phyloP scores from a whole-genome alignment of 768 basidiomycete genomes.

The Crassisporium funariophilum region DNA sequence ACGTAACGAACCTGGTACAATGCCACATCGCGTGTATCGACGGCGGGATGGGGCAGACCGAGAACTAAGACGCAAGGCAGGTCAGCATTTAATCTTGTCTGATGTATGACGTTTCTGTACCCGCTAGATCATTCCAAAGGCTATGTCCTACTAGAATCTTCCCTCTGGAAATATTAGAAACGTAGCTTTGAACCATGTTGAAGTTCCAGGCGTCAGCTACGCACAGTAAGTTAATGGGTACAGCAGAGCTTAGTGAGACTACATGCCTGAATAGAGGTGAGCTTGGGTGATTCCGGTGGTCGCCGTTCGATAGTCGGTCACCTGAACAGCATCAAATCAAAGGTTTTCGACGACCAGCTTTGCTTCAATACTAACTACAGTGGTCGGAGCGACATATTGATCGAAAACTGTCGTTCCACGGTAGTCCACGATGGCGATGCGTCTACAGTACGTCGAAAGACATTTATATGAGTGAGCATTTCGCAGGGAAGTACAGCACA shows the following conservation, averaged over 20 bases:
- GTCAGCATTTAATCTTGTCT: slow-evolving; percentile 5
- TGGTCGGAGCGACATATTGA: slow-evolving; percentile 67
- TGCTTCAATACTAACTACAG: slow-evolving; percentile 31
- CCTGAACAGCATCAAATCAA: slow-evolving; percentile 31
- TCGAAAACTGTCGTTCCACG: slow-evolving; percentile 62
- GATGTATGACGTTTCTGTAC: slow-evolving; percentile 38
- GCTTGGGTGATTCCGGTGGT: slow-evolving; percentile 55
- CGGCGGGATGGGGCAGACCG: slow-evolving; percentile 79
- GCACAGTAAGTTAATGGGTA: slow-evolving; percentile 4
- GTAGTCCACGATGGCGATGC: slow-evolving; percentile 56
- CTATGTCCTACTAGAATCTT: slow-evolving; percentile 77
- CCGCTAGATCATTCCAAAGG: slow-evolving; percentile 81
- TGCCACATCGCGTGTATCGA: slow-evolving; percentile 78
- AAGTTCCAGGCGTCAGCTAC: slow-evolving; percentile 58
- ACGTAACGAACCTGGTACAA: slow-evolving; percentile 55
- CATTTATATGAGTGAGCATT: slow-evolving; percentile 1
- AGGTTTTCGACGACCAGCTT: too few species aligned
- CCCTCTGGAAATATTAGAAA: slow-evolving; percentile 66
- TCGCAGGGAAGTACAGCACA: slow-evolving; percentile 17
- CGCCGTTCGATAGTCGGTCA: slow-evolving; percentile 73
- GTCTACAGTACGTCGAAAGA: slow-evolving; percentile 28
- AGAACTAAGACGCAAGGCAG: slow-evolving; percentile 50
- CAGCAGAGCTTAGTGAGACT: neutral
- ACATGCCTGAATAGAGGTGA: slow-evolving; percentile 43
- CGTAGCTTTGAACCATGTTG: slow-evolving; percentile 61